Conservation (phyloP, 768 basidiomycete species). For the Terana coerulea region DNA sequence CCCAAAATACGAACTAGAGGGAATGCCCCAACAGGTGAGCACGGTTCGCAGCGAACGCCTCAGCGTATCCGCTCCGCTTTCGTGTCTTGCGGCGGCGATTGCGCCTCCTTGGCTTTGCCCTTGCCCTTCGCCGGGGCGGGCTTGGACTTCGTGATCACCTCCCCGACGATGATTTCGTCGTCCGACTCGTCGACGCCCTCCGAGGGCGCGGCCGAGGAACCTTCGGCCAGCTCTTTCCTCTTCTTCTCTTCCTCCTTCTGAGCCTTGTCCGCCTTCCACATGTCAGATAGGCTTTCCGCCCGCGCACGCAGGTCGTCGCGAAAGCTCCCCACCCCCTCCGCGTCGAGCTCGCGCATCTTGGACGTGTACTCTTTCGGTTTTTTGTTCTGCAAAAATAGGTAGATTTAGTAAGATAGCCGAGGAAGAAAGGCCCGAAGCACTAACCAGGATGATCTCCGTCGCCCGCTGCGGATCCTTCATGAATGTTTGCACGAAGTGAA, state of each 20-base stretch:
- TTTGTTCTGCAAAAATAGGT: slow-evolving; percentile 21
- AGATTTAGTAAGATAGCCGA: slow-evolving; percentile 14
- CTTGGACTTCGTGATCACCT: slow-evolving; percentile 12
- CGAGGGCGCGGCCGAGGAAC: not conserved
- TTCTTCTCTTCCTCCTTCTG: slow-evolving; percentile 31
- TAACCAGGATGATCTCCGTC: slow-evolving; percentile 43
- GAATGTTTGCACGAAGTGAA: slow-evolving; percentile 83
- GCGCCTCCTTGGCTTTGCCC: slow-evolving; percentile 1
- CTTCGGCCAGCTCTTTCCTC: not conserved
- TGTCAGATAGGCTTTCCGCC: slow-evolving; percentile 43
- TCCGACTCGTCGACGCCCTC: slow-evolving; percentile 28
- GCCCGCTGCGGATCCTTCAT: slow-evolving; percentile 57
- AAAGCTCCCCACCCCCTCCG: slow-evolving; percentile 39
- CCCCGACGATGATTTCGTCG: slow-evolving; percentile 38
- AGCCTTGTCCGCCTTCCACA: slow-evolving; percentile 44
- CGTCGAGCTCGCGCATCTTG: slow-evolving; percentile 37
- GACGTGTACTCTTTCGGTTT: slow-evolving; percentile 28
- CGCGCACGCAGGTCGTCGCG: slow-evolving; percentile 42
- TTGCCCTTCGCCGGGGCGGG: not conserved
- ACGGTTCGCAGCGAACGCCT: too few relatives aligned
- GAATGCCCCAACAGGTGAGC: not conserved
- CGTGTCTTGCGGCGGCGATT: not conserved
- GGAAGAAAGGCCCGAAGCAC: slow-evolving; percentile 20
- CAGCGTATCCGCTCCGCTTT: slow-evolving; percentile 5
- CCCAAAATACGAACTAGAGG: not conserved